Conservation (phyloP, 1,284 basidiomycete species). For the Afroboletus lepidellus region DNA sequence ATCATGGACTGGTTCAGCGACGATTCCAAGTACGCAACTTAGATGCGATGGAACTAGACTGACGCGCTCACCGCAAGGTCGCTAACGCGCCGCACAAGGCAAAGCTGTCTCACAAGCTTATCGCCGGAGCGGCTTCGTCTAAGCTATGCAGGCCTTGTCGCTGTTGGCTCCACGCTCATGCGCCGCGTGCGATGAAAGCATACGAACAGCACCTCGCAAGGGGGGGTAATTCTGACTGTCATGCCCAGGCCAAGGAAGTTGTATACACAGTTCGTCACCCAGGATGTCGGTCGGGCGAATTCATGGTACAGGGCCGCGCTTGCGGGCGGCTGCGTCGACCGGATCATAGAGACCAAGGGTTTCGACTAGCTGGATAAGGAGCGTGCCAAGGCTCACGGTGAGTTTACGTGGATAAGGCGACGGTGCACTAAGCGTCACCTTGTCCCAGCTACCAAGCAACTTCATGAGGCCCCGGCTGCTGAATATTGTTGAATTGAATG, state of each 20-base stretch:
- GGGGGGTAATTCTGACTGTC: slow-evolving; percentile 24
- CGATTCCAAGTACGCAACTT: slow-evolving; percentile 19
- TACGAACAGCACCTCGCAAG: slow-evolving; percentile 24
- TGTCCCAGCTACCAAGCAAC: slow-evolving; percentile 14
- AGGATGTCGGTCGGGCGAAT: background rate
- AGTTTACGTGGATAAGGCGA: background rate
- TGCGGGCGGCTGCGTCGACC: slow-evolving; percentile 28
- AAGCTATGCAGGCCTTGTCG: slow-evolving; percentile 10
- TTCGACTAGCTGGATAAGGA: slow-evolving; percentile 19
- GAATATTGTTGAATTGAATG: background rate
- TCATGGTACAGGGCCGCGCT: slow-evolving; percentile 25
- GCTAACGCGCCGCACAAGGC: slow-evolving; percentile 14
- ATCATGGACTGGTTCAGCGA: slow-evolving; percentile 21
- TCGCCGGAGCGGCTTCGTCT: slow-evolving; percentile 30
- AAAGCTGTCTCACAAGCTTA: slow-evolving; percentile 28
- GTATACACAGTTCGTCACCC: slow-evolving; percentile 17
- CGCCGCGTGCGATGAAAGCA: slow-evolving; percentile 27
- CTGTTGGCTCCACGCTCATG: background rate
- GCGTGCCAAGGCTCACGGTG: slow-evolving; percentile 22
- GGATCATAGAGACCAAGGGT: slow-evolving; percentile 26
- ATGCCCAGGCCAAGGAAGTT: slow-evolving; percentile 24
- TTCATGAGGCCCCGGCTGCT: background rate
- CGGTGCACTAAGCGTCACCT: background rate
- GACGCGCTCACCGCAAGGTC: slow-evolving; percentile 16
- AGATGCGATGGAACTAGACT: background rate